Conservation (phyloP, 2,329 filamentous ascomycete genomes). For the Claviceps maximensis region DNA sequence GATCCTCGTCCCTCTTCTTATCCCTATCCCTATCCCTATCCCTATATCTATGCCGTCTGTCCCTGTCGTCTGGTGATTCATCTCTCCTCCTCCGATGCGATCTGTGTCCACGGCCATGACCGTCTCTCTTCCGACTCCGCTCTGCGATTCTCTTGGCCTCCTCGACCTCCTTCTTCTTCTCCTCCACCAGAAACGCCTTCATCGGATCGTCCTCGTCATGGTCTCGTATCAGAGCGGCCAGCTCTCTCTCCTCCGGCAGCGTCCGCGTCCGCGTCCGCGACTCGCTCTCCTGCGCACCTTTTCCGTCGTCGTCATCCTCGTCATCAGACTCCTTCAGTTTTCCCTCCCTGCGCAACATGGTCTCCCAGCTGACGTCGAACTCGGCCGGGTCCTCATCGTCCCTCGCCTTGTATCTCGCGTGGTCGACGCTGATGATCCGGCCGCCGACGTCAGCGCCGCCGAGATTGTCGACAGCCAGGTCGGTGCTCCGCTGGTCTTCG, state of each 20-base stretch:
- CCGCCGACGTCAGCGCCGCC: conserved; percentile 76
- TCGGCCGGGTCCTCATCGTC: conserved; percentile 61
- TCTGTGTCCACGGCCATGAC: conserved; percentile 24
- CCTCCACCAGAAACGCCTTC: conserved; percentile 79
- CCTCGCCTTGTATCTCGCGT: conserved; percentile 78
- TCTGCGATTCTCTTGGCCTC: conserved; percentile 45
- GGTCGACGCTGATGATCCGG: conserved; percentile 73
- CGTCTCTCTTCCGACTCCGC: conserved; percentile 33
- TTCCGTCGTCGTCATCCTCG: conserved; percentile 31
- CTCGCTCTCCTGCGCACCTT: conserved; percentile 22
- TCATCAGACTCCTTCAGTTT: conserved; percentile 29
- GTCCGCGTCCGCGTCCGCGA: conserved; percentile 47
- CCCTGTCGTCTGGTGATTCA: conserved; percentile 17
- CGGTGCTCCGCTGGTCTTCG: conserved; percentile 91
- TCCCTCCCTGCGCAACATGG: conserved; percentile 41
- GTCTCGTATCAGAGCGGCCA: conserved; percentile 59
- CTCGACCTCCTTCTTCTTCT: conserved; percentile 82
- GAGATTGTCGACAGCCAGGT: conserved; percentile 91
- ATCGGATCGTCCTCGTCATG: conserved; percentile 96
- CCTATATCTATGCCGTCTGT: conserved; percentile 12
- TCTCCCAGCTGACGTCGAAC: conserved; percentile 44
- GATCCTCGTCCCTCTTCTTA: conserved; percentile 10
- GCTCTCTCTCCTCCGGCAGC: conserved; percentile 69
- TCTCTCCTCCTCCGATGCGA: conserved; percentile 19
- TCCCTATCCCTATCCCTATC: conserved; percentile 6